Evolutionary conservation across 176 grass and related monocot genomes (phyloP), one percentile per base, ranked within the genome.

Genomic region (Carex scoparia): DNA sequence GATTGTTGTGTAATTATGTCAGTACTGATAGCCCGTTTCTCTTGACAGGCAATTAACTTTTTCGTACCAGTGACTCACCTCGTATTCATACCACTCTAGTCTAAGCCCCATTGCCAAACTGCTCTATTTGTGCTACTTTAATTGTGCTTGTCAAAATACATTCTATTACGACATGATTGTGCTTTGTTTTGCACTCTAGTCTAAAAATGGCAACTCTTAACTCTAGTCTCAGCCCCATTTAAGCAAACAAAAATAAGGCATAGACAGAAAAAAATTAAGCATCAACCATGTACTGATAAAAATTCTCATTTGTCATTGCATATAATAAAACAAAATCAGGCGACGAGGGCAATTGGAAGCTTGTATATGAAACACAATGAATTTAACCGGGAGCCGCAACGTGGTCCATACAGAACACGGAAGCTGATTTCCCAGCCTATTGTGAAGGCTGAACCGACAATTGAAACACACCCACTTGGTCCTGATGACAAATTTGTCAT

Each of bases 401-500:
- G 59, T 23, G 61, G 63, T 2, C 84, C 48, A 33, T 90, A 84
- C 82, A 85, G 79, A 4, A 64, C 83, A 48, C 49, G 69, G 44
- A 33, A 71, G 5, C 91, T 88, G 7, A 89, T 92, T 76, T 38
- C 76, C 5, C 85, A 56, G 73, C 82, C 88, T 67, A 86, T 92
- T 83, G 69, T 92, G 62, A 85, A 63, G 63, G 77, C 91, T 16
- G 88, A 90, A 80, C 91, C 91, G 44, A 83, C 79, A 9, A 64
- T 92, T 49, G 16, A 32, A 74, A 81, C 65, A 60, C 79, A 86
- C 51, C 85, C n/a, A 70, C 71, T 92, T 3, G 30, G 72, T 37
- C 65, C 86, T 8, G 86, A 86, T 14, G 91, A 92, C 42, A 88
- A 85, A 56, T 92, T 92, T 46, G 78, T 90, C 51, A 92, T 92